A percentile compares a stretch with the other conserved stretches of the same genome.
phyloP scores from a whole-genome alignment of 371 early-diverging fungal genomes.

The Nosema muscidifuracis region DNA sequence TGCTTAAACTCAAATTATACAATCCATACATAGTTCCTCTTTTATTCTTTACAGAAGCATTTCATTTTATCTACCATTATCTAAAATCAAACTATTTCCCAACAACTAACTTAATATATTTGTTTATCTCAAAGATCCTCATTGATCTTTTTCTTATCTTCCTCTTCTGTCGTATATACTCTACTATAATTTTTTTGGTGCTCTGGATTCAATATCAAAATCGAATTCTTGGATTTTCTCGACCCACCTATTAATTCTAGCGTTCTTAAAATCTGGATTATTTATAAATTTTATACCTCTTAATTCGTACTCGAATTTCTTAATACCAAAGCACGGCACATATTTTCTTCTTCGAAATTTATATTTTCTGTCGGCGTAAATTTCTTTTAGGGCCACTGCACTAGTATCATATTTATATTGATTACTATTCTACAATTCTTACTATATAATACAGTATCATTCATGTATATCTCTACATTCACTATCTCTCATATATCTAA shows the following conservation, averaged over 20 bases:
- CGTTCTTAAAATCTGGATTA: constrained; percentile 14
- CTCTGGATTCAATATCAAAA: constrained; percentile 26
- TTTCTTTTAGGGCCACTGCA: constrained; percentile 17
- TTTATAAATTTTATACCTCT: constrained; percentile 20
- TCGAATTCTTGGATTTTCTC: constrained; percentile 15
- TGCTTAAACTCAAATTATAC: too few species aligned
- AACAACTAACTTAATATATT: not conserved
- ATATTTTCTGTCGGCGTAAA: constrained; percentile 33
- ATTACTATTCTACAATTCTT: constrained; percentile 31
- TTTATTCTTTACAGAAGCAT: too few species aligned
- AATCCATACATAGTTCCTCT: too few species aligned
- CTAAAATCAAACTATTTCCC: too few species aligned
- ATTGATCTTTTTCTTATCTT: constrained; percentile 5
- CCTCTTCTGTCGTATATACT: constrained; percentile 10
- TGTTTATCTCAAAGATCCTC: too few species aligned
- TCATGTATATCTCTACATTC: constrained; percentile 12
- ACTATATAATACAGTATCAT: constrained; percentile 19
- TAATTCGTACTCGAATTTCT: constrained; percentile 36
- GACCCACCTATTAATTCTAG: constrained; percentile 26
- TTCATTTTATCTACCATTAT: too few species aligned
- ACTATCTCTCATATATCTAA: constrained; percentile 18
- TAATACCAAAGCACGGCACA: constrained; percentile 27
- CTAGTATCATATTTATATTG: not conserved
- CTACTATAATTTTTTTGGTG: constrained; percentile 31
- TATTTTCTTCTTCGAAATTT: constrained; percentile 40